Base-by-base conservation (phyloP, 495 filamentous ascomycete genomes). In the Aspergillus mulundensis region DNA sequence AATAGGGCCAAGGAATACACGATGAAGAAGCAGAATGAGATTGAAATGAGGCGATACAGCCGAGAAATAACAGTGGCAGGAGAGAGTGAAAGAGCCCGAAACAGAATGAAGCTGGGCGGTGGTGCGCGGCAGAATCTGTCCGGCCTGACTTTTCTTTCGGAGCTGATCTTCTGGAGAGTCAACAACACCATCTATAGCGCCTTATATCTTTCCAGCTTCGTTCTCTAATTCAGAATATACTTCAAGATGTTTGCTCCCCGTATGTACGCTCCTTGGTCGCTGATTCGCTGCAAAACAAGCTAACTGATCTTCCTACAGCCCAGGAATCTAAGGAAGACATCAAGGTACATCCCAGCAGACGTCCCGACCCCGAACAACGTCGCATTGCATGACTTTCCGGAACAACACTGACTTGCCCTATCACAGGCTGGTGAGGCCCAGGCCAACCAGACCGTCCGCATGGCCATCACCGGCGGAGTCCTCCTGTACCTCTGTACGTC, bases 401-500 rank as follows among this genome's bases (percentile, higher is more conserved):
- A 16, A 15, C 30, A 19, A 21, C 36, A 16, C 30, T 45, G 20
- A 56, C 51, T 36, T 23, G 12, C 21, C 36, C 11, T 40, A 18
- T 12, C n/a, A 40, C 45, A 84, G 75, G 80, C 79, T 42, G 82
- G 82, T 66, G 90, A 94, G 77, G 72, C 76, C 46, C 83, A 89
- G 73, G 89, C 91, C 39, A 75, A 68, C 64, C 77, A 80, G 66
- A 88, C 84, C 44, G 66, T 91, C 63, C 81, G 84, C 66, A 77
- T 73, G 45, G 83, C 83, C 59, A 59, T 89, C 53, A 78, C 80
- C 32, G 78, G 81, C 46, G 81, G 84, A 57, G 69, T 88, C 61
- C 56, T 86, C 28, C 82, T 96, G 57, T 96, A 96, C 74, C 74
- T 96, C 48, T 92, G 91, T 96, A 84, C 34, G 67, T 62, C 38